Evolutionary conservation across 345 rosid species (phyloP), one percentile per base, ranked within the genome.

Genomic region (Arabis alpina): DNA sequence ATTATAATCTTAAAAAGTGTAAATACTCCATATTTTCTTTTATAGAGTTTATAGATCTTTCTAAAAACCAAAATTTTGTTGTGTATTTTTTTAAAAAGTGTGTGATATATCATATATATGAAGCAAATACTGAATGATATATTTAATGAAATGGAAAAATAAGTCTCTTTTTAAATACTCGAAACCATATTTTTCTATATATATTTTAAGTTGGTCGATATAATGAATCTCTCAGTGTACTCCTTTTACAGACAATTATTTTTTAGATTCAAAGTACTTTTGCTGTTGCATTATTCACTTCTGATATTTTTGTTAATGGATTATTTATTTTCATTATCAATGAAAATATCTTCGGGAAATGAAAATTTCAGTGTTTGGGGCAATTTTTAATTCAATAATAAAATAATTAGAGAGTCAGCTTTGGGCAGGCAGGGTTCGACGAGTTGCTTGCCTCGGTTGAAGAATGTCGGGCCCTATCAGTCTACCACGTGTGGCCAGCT

Each of bases 401-500:
- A 3, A 48, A 64, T 49, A 65, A 57, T 16, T 1, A 56, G 47
- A 65, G 66, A 39, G 15, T 73, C 54, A 57, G 66, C 54, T 50
- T 57, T 65, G 34, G 61, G 58, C 66, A 58, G 67, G 77, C 30
- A 73, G 54, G 48, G 72, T 59, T 58, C 66, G 77, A 59, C 73
- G 66, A 74, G 66, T 49, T 50, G 66, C 44, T 58, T 64, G 66
- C 71, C 77, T 73, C 53, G 60, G 47, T 65, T 39, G 39, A 65
- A 73, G 77, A 66, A 74, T 74, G 68, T 74, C 73, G 77, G 73
- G 50, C 3, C 66, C 68, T 66, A 59, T 19, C 45, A 65, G 34
- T 59, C 55, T 34, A 66, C 49, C 77, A 74, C 77, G 77, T 74
- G 77, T 43, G 57, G 45, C 67, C 37, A 3, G 2, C 32, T 63